Evolutionary conservation across 2,329 filamentous ascomycete genomes (phyloP).

Genomic region (Pseudovirgaria hyperparasitica): DNA sequence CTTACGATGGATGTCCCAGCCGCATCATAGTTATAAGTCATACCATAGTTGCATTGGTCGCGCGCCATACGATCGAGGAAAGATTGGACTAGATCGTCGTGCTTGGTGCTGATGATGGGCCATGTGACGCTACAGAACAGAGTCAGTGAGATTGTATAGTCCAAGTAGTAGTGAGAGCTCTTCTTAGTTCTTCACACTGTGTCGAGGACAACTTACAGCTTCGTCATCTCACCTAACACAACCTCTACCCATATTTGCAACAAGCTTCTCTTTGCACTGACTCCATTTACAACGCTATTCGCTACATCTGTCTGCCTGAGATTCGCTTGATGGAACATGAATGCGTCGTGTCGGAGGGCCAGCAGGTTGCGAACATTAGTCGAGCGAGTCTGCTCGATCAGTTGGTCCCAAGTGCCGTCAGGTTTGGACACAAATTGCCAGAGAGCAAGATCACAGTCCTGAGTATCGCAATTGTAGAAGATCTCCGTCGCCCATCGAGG

Average conservation of each 20-base stretch:
- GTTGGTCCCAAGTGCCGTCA: conserved; percentile 32
- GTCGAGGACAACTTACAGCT: conserved; percentile 21
- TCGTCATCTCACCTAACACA: conserved; percentile 35
- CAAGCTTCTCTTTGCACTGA: conserved; percentile 28
- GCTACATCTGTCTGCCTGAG: conserved; percentile 30
- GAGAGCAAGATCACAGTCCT: conserved; percentile 39
- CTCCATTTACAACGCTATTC: conserved; percentile 31
- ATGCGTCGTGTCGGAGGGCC: conserved; percentile 28
- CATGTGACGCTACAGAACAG: conserved; percentile 15
- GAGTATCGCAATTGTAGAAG: conserved; percentile 45
- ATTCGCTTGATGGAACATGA: conserved; percentile 50
- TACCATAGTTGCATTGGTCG: conserved; percentile 33
- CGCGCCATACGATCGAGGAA: conserved; percentile 38
- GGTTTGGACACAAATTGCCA: conserved; percentile 44
- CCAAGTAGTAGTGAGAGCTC: no score
- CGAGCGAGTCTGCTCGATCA: conserved; percentile 34
- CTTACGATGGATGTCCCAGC: conserved; percentile 28
- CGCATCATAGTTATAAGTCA: conserved; percentile 28
- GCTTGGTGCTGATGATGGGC: conserved; percentile 38
- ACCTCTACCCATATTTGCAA: conserved; percentile 42
- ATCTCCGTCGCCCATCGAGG: conserved; percentile 45
- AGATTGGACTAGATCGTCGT: conserved; percentile 34
- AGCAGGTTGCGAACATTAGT: conserved; percentile 41
- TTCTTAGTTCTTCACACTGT: background rate
- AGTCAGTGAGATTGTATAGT: background rate